These are phyloP conservation scores for Fraxinus sp. DNA, from an alignment of 305 asterid species.

Conservation along the genomic window DNA sequence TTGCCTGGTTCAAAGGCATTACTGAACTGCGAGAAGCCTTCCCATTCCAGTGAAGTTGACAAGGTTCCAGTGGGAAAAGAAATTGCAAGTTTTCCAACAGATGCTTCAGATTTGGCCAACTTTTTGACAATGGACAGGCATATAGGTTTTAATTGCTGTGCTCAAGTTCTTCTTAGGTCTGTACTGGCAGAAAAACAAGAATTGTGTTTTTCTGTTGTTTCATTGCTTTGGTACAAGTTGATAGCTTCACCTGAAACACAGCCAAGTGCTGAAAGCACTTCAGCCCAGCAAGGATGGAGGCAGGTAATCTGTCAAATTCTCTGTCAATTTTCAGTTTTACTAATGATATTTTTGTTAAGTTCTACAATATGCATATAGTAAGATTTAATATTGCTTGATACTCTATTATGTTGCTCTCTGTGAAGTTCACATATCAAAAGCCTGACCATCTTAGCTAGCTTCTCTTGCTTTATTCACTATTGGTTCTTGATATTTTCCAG, in stretches of 20 bases:
- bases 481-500: background rate
- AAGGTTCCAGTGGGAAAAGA: slow-evolving; percentile 52
- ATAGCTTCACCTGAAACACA: slow-evolving; percentile 90
- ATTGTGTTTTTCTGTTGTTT: slow-evolving; percentile 92
- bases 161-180: slow-evolving; percentile 74
- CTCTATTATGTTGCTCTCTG: background rate
- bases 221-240: slow-evolving; percentile 97
- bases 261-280: slow-evolving; percentile 91
- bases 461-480: slow-evolving; percentile 6
- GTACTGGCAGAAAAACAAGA: slow-evolving; percentile 85
- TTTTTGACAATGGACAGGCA: slow-evolving; percentile 89
- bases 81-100: slow-evolving; percentile 59
- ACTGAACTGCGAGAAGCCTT: slow-evolving; percentile 34
- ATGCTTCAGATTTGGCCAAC: slow-evolving; percentile 96
- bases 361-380: background rate
- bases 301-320: slow-evolving; percentile 56
- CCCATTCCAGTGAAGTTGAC: slow-evolving; percentile 37
- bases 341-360: background rate
- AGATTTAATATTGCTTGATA: slow-evolving; percentile 5
- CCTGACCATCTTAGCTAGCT: background rate
- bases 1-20: slow-evolving; percentile 43
- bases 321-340: slow-evolving; percentile 4
- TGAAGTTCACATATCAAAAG: background rate
- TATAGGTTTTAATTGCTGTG: slow-evolving; percentile 80
- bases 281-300: slow-evolving; percentile 99